A percentile compares a stretch with the other conserved stretches of the same genome.
Evolutionary conservation across 495 filamentous ascomycete genomes (phyloP).

Genomic region (Evernia prunastri): DNA sequence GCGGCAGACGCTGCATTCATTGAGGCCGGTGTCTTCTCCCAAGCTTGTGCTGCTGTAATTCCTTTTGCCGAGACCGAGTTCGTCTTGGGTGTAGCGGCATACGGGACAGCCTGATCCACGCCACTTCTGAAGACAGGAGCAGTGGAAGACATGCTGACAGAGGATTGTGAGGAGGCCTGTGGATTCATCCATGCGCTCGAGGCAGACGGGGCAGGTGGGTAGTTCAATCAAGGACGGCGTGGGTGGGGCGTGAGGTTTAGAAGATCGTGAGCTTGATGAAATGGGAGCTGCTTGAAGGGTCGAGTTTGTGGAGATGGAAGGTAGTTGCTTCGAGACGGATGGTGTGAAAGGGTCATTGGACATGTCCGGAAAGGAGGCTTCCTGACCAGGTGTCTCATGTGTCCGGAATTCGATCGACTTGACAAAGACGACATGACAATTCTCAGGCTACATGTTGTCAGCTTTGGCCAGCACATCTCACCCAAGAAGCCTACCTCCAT

Average conservation of each 20-base stretch:
- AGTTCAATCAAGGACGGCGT: conserved; percentile 86
- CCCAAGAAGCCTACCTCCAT: conserved; percentile 64
- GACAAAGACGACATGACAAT: conserved; percentile 92
- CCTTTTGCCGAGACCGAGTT: conserved; percentile 33
- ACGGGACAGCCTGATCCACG: conserved; percentile 89
- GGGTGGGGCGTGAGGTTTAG: conserved; percentile 84
- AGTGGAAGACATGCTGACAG: conserved; percentile 98
- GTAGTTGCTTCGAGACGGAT: conserved; percentile 27
- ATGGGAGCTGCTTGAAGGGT: conserved; percentile 41
- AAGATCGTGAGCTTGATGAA: conserved; percentile 49
- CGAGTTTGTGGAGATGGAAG: conserved; percentile 33
- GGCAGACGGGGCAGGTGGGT: conserved; percentile 91
- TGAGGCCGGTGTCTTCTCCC: conserved; percentile 34
- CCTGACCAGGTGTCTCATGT: conserved; percentile 30
- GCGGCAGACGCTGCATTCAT: conserved; percentile 67
- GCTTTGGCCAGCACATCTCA: neutral
- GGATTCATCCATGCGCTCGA: conserved; percentile 98
- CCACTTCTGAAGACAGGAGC: conserved; percentile 94
- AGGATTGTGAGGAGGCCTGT: conserved; percentile 90
- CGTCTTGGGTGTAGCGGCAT: conserved; percentile 77
- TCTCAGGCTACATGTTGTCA: conserved; percentile 64
- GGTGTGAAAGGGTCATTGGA: conserved; percentile 62
- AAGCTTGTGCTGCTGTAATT: conserved; percentile 16
- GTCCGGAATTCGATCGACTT: conserved; percentile 75
- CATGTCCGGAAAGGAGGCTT: conserved; percentile 49